These are phyloP conservation scores for Fusarium sp. DNA, from an alignment of 2,329 filamentous ascomycete species.

Conservation along the genomic window DNA sequence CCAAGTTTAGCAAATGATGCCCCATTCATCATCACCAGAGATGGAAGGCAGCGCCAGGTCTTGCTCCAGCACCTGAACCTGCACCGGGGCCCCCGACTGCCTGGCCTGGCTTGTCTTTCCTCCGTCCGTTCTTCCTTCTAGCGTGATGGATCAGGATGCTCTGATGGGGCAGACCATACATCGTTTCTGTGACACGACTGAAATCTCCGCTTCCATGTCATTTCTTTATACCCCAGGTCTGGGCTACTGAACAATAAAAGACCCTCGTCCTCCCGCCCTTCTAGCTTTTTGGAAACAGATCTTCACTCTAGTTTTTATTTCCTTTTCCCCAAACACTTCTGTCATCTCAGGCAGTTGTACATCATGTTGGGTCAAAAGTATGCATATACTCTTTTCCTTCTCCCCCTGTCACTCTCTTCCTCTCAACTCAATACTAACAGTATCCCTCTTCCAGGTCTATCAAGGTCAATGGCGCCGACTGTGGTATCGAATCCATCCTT, in stretches of 20 bases:
- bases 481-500: conserved; percentile 56
- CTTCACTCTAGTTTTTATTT: conserved; percentile 17
- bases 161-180: conserved; percentile 17
- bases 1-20: conserved; percentile 43
- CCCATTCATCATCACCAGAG: conserved; percentile 20
- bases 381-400: neutral
- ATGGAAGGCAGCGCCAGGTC: conserved; percentile 5
- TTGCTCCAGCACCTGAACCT: neutral
- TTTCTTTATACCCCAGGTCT: conserved; percentile 12
- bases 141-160: conserved; percentile 2
- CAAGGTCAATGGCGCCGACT: conserved; percentile 58
- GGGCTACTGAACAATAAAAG: conserved; percentile 34
- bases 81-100: conserved; percentile 24
- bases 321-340: conserved; percentile 13
- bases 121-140: conserved; percentile 7
- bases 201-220: conserved; percentile 27
- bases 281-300: conserved; percentile 15
- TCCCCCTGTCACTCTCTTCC: neutral
- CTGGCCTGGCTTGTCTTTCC: neutral
- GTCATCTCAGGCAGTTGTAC: conserved; percentile 26
- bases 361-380: conserved; percentile 47
- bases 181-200: conserved; percentile 22
- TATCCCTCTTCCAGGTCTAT: conserved; percentile 50
- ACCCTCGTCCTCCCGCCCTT: conserved; percentile 32
- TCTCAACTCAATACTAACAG: conserved; percentile 8